phyloP scores from a whole-genome alignment of 805 yeast species.

The Spathaspora hagerdaliae region DNA sequence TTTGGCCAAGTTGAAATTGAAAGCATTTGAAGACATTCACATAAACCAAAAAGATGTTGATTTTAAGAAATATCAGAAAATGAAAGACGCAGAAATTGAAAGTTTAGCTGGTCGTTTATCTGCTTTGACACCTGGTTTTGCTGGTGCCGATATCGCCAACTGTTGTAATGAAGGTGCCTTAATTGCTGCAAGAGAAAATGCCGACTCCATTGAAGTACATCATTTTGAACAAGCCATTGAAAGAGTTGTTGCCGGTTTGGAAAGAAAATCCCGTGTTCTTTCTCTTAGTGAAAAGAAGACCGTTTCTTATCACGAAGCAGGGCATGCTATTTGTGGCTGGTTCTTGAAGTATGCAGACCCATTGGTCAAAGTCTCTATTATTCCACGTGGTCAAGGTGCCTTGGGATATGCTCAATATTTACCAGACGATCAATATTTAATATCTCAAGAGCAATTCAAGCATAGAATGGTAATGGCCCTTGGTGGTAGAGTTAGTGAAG shows the following conservation, averaged over 20 bases:
- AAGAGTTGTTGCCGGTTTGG: constrained; percentile 92
- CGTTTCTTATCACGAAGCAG: constrained; percentile 95
- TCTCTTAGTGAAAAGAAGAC: constrained; percentile 77
- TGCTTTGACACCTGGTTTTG: constrained; percentile 90
- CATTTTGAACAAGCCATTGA: constrained; percentile 94
- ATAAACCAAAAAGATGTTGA: constrained; percentile 34
- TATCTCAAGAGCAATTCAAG: constrained; percentile 67
- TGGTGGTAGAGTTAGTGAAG: constrained; percentile 92
- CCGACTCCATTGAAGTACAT: constrained; percentile 52
- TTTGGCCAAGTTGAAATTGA: constrained; percentile 54
- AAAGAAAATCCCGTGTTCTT: constrained; percentile 74
- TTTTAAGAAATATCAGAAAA: constrained; percentile 35
- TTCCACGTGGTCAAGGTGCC: constrained; percentile 93
- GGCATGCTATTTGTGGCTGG: constrained; percentile 97
- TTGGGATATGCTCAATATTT: constrained; percentile 94
- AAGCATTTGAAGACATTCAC: constrained; percentile 34
- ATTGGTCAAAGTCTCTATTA: constrained; percentile 84
- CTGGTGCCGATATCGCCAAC: constrained; percentile 96
- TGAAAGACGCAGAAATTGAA: constrained; percentile 43
- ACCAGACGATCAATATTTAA: constrained; percentile 82
- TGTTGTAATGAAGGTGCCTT: constrained; percentile 93
- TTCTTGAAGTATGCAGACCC: constrained; percentile 85
- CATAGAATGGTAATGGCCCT: constrained; percentile 93
- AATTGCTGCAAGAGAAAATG: constrained; percentile 80
- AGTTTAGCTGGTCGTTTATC: constrained; percentile 79